Percentiles rank a stretch among this genome's conserved stretches.
Conservation (phyloP, 1,284 basidiomycete genomes). For the Dichomitus squalens region DNA sequence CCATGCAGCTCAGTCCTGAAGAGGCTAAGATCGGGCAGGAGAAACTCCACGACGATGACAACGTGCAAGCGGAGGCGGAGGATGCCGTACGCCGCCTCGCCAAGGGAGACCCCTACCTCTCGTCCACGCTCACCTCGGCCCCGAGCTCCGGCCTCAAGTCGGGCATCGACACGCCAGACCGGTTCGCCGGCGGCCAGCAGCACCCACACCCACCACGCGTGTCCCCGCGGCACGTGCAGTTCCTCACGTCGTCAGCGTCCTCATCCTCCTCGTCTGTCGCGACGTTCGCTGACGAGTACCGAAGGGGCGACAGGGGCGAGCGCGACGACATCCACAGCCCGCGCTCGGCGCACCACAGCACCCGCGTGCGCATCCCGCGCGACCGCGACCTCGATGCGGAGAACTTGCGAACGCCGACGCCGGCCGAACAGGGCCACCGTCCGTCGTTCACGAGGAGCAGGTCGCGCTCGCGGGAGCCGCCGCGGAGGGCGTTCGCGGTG, state of each 20-base stretch:
- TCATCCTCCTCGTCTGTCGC: slow-evolving; percentile 42
- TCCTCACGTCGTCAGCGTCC: slow-evolving; percentile 39
- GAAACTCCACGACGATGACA: slow-evolving; percentile 28
- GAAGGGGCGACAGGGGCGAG: slow-evolving; percentile 45
- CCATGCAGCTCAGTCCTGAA: slow-evolving; percentile 16
- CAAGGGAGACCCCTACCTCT: slow-evolving; percentile 36
- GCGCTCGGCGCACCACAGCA: slow-evolving; percentile 43
- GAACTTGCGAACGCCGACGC: slow-evolving; percentile 61
- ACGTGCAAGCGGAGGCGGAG: slow-evolving; percentile 30
- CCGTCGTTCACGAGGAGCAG: slow-evolving; percentile 25
- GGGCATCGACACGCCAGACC: slow-evolving; percentile 77
- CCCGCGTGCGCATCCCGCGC: slow-evolving; percentile 55
- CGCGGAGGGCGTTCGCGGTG: slow-evolving; percentile 72
- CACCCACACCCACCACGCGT: slow-evolving; percentile 58
- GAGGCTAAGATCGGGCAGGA: slow-evolving; percentile 45
- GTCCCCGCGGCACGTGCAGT: slow-evolving; percentile 57
- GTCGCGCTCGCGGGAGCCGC: slow-evolving; percentile 42
- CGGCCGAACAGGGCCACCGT: slow-evolving; percentile 34
- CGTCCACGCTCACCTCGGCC: slow-evolving; percentile 40
- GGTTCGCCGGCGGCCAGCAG: slow-evolving; percentile 60
- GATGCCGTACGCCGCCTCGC: slow-evolving; percentile 39
- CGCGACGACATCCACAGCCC: slow-evolving; percentile 54
- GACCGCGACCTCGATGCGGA: slow-evolving; percentile 55
- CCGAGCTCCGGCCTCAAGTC: slow-evolving; percentile 47
- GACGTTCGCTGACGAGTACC: slow-evolving; percentile 32